A percentile compares a stretch with the other conserved stretches of the same genome.
phyloP scores from a whole-genome alignment of 305 asterid genomes.

The Rubia peregrina region DNA sequence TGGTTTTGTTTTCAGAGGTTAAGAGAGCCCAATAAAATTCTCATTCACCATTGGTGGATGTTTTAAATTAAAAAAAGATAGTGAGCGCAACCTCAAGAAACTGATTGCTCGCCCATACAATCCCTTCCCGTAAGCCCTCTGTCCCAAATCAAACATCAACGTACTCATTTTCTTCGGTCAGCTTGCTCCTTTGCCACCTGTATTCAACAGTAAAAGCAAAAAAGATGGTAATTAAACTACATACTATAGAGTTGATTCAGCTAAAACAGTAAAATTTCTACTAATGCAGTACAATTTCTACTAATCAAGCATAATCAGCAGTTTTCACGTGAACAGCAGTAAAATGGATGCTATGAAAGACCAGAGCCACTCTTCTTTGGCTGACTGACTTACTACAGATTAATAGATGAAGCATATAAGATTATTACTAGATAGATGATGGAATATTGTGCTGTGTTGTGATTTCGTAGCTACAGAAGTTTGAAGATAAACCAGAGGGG shows the following conservation, averaged over 20 bases:
- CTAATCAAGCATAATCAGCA: background rate
- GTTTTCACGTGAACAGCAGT: slow-evolving; percentile 36
- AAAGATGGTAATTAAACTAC: background rate
- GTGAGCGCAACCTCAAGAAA: slow-evolving; percentile 97
- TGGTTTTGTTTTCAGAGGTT: no score
- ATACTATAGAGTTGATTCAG: no score
- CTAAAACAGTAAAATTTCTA: no score
- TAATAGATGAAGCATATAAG: slow-evolving; percentile 23
- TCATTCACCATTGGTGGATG: no score
- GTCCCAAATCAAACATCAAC: slow-evolving; percentile 87
- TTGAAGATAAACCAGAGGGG: no score
- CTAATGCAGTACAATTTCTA: no score
- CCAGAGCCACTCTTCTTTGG: slow-evolving; percentile 43
- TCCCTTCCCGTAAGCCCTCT: slow-evolving; percentile 82
- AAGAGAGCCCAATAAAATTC: no score
- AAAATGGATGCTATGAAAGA: slow-evolving; percentile 70
- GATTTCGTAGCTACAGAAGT: no score
- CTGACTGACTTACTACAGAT: slow-evolving; percentile 28
- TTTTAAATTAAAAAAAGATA: slow-evolving; percentile 18
- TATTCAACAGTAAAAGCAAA: background rate
- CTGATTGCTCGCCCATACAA: slow-evolving; percentile 82
- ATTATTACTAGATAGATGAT: background rate
- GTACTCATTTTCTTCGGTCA: slow-evolving; percentile 60
- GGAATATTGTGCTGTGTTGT: no score
- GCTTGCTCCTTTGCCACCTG: background rate